Base-by-base conservation (phyloP, 78 protist species). In the Polysphondylium violaceum region DNA sequence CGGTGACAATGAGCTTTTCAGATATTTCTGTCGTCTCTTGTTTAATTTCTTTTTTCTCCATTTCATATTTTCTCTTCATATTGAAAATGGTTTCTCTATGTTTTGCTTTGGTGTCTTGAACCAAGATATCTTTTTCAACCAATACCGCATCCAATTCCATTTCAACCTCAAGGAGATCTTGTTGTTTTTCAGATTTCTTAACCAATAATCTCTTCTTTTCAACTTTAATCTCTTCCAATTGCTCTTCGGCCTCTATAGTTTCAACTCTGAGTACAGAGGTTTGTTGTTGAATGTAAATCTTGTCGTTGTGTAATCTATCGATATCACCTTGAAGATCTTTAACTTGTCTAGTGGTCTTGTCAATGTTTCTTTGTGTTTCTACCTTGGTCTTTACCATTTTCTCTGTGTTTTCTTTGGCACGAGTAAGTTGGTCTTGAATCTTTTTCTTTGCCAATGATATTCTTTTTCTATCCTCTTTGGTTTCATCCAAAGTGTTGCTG, bases 351-450 rank as follows among this genome's bases (percentile, higher is more conserved):
- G 91, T 83, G 16, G 91, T 69, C 25, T 58, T 83, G 44, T 83
- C 91, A 19, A 83, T 83, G n/a, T 58, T 1, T 29, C 56, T 35
- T 0, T 83, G 81, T 0, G 91, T 83, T 59, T 83, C 91, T 16
- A 83, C n/a, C 41, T 53, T 67, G 9, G 71, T 69, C 63, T 69
- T 83, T 40, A 83, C 33, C 33, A 83, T 43, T 65, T 69, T 67
- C 21, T 55, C 91, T 11, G 77, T 83, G 17, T 29, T 83, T 2
- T 67, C 79, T 59, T 83, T 83, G 33, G 91, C 91, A 40, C 68
- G 43, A 19, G n/a, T 50, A 5, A 83, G 50, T 58, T 83, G 72
- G 27, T 67, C 91, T 33, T 83, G 91, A 59, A 83, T 83, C 73
- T 59, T 83, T 43, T 69, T 67, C 55, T 69, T 83, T 21, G 91